Evolutionary conservation across 331 rosid genomes (phyloP).

Genomic region (Arachis monticola): DNA sequence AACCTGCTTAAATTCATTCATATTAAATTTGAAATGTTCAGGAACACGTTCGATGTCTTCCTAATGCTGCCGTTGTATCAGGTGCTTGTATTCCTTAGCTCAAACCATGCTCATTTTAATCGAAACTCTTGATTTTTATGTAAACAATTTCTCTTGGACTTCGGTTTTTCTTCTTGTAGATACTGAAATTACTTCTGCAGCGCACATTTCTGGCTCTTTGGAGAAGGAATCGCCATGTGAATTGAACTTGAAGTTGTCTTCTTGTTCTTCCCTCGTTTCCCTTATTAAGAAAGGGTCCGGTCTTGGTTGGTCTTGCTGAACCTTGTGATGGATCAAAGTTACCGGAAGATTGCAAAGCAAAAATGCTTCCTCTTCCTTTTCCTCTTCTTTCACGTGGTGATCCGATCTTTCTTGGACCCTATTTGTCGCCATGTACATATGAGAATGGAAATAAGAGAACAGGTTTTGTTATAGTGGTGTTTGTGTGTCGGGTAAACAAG

Average conservation of each 20-base stretch:
- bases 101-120: slow-evolving; percentile 2
- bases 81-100: slow-evolving; percentile 53
- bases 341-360: slow-evolving; percentile 71
- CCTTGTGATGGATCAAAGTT: slow-evolving; percentile 31
- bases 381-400: not conserved
- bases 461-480: slow-evolving; percentile 22
- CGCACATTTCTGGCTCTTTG: slow-evolving; percentile 64
- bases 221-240: slow-evolving; percentile 44
- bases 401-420: slow-evolving; percentile 26
- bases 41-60: slow-evolving; percentile 40
- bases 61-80: slow-evolving; percentile 54
- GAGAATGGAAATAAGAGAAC: not conserved
- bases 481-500: slow-evolving; percentile 6
- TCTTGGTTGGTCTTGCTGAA: not conserved
- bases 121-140: not conserved
- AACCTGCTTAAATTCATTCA: slow-evolving; percentile 18
- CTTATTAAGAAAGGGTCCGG: not conserved
- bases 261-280: slow-evolving; percentile 47
- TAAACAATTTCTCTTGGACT: not conserved
- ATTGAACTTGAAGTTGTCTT: slow-evolving; percentile 55
- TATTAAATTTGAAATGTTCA: slow-evolving; percentile 41
- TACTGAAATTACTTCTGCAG: slow-evolving; percentile 65
- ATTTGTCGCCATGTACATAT: slow-evolving; percentile 43
- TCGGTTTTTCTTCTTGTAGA: slow-evolving; percentile 43
- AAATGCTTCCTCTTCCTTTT: slow-evolving; percentile 57